Evolutionary conservation across 306 rosid genomes (phyloP), one percentile per base, ranked within the genome.

Genomic region (Senna siamea): DNA sequence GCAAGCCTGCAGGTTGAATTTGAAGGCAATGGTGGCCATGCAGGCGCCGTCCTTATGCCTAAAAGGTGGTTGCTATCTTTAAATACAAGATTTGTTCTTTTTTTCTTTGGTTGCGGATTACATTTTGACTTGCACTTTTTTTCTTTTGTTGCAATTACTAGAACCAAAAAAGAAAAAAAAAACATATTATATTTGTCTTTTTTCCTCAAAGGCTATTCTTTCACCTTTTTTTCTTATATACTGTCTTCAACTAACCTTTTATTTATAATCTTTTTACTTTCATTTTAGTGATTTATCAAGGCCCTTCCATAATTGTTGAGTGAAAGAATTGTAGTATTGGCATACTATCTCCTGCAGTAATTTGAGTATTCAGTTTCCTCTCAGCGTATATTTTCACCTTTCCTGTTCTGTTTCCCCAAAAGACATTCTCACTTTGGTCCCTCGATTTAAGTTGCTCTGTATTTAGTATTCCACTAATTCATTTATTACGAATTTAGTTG

Each of bases 11-110:
- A 77, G 80, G 96, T 94, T 57, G 93, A 91, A 53, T 91, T 94
- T 82, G 95, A 91, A 86, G 97, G 97, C 72, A 92, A 85, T 14
- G 98, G 98, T 35, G 97, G 98, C 58, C 98, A 94, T 80, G 98
- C 96, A 0, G 96, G 98, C 38, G 95, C 96, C 4, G 97, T 89
- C 84, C 90, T 92, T 56, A 89, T 91, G 97, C 97, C 96, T 80
- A 81, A 85, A 64, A 88, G 98, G 98, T 94, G 75, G 77, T 28
- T 50, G 20, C 50, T 75, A 53, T 75, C 66, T 67, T 72, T 64
- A 69, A 47, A 30, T 30, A 50, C 5, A 1, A 60, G 51, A 52
- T 58, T 66, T 4, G 41, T 51, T 47, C 51, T 30, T 19, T 50
- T 53, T 8, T 32, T 47, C 37, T 37, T 28, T 35, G 67, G 41